phyloP scores from a whole-genome alignment of 805 yeast species.

The Candida maesae region DNA sequence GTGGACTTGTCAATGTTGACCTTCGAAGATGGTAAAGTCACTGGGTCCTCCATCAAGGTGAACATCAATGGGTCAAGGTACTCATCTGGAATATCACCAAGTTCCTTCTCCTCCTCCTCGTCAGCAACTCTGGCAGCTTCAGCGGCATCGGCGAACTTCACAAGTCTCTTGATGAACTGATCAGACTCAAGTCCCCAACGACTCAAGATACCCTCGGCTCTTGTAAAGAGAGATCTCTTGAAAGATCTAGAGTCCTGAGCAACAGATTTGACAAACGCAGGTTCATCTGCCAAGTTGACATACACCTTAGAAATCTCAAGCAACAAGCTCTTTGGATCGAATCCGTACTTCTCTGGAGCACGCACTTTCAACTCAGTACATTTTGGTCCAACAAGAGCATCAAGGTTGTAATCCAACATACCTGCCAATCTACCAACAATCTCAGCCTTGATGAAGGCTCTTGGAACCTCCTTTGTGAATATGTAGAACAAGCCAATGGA shows the following conservation, averaged over 20 bases:
- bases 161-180: slow-evolving; percentile 44
- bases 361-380: slow-evolving; percentile 84
- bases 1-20: slow-evolving; percentile 86
- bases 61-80: slow-evolving; percentile 96
- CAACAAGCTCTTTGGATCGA: slow-evolving; percentile 73
- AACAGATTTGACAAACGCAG: slow-evolving; percentile 70
- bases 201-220: slow-evolving; percentile 66
- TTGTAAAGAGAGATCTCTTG: slow-evolving; percentile 55
- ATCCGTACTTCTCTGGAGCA: slow-evolving; percentile 77
- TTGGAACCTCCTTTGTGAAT: slow-evolving; percentile 83
- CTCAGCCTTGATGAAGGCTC: slow-evolving; percentile 81
- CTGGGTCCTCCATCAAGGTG: slow-evolving; percentile 95
- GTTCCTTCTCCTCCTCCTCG: slow-evolving; percentile 79
- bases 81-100: slow-evolving; percentile 95
- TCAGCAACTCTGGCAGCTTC: slow-evolving; percentile 55
- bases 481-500: slow-evolving; percentile 74
- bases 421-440: slow-evolving; percentile 92
- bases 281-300: slow-evolving; percentile 62
- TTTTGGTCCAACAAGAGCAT: slow-evolving; percentile 92
- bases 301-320: slow-evolving; percentile 70
- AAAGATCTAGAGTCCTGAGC: slow-evolving; percentile 93
- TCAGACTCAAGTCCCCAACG: slow-evolving; percentile 47
- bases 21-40: slow-evolving; percentile 82
- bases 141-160: slow-evolving; percentile 61
- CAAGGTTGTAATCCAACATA: slow-evolving; percentile 90